Evolutionary conservation across 1,139 yeast genomes (phyloP).

Genomic region (Candida tetrigidarum): DNA sequence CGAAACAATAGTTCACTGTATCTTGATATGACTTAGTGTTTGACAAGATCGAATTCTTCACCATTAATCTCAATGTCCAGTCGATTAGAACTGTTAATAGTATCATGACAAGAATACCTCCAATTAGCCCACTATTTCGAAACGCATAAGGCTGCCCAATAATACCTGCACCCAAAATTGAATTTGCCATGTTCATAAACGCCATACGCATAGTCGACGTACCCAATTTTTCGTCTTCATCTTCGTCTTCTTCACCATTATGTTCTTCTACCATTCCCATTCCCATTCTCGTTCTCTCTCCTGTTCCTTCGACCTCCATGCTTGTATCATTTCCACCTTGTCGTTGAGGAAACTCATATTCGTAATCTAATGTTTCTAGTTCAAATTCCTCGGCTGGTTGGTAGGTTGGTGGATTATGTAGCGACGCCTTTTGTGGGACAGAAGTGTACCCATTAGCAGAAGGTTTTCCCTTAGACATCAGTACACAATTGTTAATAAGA

Average conservation of each 20-base stretch:
- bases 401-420: background rate
- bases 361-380: constrained; percentile 29
- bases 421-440: constrained; percentile 5
- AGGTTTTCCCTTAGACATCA: background rate
- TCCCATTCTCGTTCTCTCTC: too few species aligned
- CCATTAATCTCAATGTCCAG: constrained; percentile 82
- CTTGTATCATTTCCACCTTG: too few species aligned
- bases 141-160: constrained; percentile 95
- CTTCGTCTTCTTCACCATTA: constrained; percentile 12
- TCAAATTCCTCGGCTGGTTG: constrained; percentile 26
- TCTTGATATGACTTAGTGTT: constrained; percentile 85
- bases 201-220: constrained; percentile 77
- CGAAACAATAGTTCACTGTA: constrained; percentile 81
- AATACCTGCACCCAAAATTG: constrained; percentile 92
- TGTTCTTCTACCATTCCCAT: too few species aligned
- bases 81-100: constrained; percentile 74
- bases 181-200: constrained; percentile 96
- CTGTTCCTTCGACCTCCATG: constrained; percentile 8
- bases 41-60: constrained; percentile 79
- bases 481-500: too few species aligned
- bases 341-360: constrained; percentile 15
- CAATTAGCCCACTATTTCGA: constrained; percentile 74
- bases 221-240: constrained; percentile 23
- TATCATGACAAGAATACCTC: constrained; percentile 68
- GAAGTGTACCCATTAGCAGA: constrained; percentile 4